Evolutionary conservation across 768 basidiomycete genomes (phyloP).

Genomic region (Kwoniella newhampshirensis): DNA sequence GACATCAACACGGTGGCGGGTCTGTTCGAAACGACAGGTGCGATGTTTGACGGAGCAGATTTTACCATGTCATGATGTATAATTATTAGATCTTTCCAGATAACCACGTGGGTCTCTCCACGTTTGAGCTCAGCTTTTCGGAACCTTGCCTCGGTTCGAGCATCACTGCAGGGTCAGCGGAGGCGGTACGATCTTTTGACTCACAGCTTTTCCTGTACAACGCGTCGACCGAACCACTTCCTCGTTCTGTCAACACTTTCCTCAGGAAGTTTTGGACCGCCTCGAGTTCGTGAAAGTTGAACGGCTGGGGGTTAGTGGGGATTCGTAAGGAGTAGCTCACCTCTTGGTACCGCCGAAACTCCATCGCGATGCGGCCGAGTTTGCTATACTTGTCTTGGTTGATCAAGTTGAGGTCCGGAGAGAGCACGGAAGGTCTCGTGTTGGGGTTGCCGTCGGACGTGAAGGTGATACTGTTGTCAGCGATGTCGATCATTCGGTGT

Average conservation of each 20-base stretch:
- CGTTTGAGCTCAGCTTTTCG: constrained; percentile 35
- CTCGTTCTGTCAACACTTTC: constrained; percentile 44
- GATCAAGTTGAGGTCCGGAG: constrained; percentile 73
- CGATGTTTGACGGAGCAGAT: constrained; percentile 8
- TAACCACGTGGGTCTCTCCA: constrained; percentile 50
- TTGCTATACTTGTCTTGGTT: constrained; percentile 98
- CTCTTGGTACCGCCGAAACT: constrained; percentile 55
- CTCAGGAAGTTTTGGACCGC: constrained; percentile 66
- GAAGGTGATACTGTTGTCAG: constrained; percentile 66
- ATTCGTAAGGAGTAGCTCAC: constrained; percentile 24
- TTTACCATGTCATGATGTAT: constrained; percentile 6
- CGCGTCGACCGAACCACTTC: constrained; percentile 49
- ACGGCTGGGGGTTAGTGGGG: constrained; percentile 45
- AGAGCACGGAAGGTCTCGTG: constrained; percentile 72
- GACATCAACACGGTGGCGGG: constrained; percentile 16
- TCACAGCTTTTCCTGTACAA: constrained; percentile 49
- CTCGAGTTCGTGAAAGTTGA: constrained; percentile 77
- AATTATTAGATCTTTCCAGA: constrained; percentile 21
- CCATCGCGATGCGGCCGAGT: constrained; percentile 78
- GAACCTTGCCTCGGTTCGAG: constrained; percentile 48
- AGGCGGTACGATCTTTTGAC: not conserved
- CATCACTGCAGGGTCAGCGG: constrained; percentile 31
- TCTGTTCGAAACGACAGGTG: constrained; percentile 15
- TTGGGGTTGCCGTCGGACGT: constrained; percentile 92
- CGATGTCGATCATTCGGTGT: not conserved